Conservation (phyloP, 1,284 basidiomycete genomes). For the Trametes versicolor region DNA sequence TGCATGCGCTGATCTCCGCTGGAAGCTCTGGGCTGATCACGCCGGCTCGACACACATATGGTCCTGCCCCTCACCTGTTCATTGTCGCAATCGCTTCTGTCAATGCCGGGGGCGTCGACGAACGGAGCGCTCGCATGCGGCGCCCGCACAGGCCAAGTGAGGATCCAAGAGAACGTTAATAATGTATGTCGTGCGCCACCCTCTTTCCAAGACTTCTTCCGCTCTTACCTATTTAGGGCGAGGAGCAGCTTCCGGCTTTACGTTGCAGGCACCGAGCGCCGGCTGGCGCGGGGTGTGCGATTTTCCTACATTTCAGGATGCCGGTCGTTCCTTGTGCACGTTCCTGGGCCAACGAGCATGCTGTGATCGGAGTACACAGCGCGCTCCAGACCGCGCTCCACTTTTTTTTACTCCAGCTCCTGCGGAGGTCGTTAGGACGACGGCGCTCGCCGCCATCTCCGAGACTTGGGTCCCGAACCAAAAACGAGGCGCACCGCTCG, state of each 20-base stretch:
- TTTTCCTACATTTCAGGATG: background rate
- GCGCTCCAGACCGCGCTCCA: slow-evolving; percentile 10
- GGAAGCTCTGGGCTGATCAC: slow-evolving; percentile 10
- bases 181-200: slow-evolving; percentile 5
- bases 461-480: background rate
- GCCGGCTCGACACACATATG: slow-evolving; percentile 23
- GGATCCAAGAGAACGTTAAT: background rate
- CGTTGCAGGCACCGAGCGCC: background rate
- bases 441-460: slow-evolving; percentile 14
- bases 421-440: slow-evolving; percentile 30
- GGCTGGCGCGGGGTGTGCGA: background rate
- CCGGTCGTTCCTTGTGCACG: background rate
- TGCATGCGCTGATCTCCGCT: slow-evolving; percentile 19
- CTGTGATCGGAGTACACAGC: slow-evolving; percentile 13
- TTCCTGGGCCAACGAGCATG: slow-evolving; percentile 5
- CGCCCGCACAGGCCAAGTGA: slow-evolving; percentile 6
- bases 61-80: slow-evolving; percentile 11
- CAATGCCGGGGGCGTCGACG: background rate
- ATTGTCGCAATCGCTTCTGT: slow-evolving; percentile 1
- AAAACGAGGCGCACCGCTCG: slow-evolving; percentile 23
- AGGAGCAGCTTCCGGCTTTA: slow-evolving; percentile 8
- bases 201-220: slow-evolving; percentile 6
- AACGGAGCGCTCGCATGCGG: background rate
- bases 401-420: slow-evolving; percentile 5
- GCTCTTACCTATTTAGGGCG: slow-evolving; percentile 6